Conservation (phyloP, 768 basidiomycete species). For the Scleroderma bovista region DNA sequence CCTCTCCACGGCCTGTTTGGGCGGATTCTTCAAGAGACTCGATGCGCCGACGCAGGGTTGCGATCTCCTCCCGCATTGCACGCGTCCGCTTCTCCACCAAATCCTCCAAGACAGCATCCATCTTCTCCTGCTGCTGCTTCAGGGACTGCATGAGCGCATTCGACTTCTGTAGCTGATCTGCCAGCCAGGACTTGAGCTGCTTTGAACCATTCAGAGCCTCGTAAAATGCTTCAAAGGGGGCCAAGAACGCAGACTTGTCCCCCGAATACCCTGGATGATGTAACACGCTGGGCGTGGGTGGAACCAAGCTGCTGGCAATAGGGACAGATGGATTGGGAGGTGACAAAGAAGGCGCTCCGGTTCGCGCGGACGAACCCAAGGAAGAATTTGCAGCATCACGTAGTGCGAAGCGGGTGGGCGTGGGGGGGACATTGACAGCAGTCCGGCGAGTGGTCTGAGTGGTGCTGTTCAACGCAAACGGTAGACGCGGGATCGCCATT, state of each 20-base stretch:
- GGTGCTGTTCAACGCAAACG: conserved; percentile 38
- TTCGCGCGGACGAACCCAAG: conserved; percentile 22
- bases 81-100: conserved; percentile 58
- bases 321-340: conserved; percentile 59
- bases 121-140: conserved; percentile 56
- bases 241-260: conserved; percentile 72
- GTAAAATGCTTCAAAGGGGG: conserved; percentile 80
- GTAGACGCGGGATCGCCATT: conserved; percentile 66
- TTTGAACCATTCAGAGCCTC: conserved; percentile 78
- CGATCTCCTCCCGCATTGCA: conserved; percentile 57
- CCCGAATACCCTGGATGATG: conserved; percentile 55
- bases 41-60: conserved; percentile 52
- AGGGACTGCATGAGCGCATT: conserved; percentile 47
- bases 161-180: conserved; percentile 65
- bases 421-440: conserved; percentile 62
- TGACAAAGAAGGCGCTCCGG: conserved; percentile 36
- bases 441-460: conserved; percentile 47
- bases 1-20: conserved; percentile 21
- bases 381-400: conserved; percentile 24
- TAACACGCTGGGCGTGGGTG: conserved; percentile 63
- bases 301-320: conserved; percentile 61
- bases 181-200: conserved; percentile 72
- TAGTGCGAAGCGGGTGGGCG: conserved; percentile 58
- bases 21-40: conserved; percentile 61
- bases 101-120: conserved; percentile 53